Evolutionary conservation across 192 early-diverging fungal species (phyloP), one percentile per base, ranked within the genome.

Genomic region (Rhizophlyctis rosea): DNA sequence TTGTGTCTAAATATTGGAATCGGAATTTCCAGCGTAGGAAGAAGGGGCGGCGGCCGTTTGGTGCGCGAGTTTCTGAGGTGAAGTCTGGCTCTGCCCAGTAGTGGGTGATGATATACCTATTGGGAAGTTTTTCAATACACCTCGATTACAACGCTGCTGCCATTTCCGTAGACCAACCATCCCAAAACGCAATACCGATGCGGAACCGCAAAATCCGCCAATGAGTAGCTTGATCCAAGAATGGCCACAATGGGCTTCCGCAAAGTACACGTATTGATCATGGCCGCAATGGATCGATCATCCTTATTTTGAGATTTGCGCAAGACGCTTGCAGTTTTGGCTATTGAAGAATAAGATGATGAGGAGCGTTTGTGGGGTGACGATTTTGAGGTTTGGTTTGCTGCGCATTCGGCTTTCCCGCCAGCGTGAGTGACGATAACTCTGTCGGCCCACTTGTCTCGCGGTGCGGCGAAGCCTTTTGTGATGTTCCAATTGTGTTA

Each of bases 171-270:
- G n/a, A n/a, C n/a, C n/a, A n/a, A n/a, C 39, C 39, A 44, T 18
- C 39, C 39, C 39, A 44, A 44, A 44, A 44, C 18, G 39, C 39
- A 44, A 44, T 44, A 44, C 7, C 39, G 39, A 44, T 44, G 39
- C 7, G 39, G 39, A 18, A 44, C 18, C 39, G 7, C 39, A 18
- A 44, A 44, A 18, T 44, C 39, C 7, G 39, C 39, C 18, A 44
- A 44, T 7, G 7, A 13, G 39, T 44, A 44, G 39, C 39, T 18
- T 18, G 39, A 44, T 18, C 39, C 39, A 44, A 44, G 39, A 44
- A 44, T 44, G 39, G 39, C 39, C 7, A 44, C 39, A 44, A 44
- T 13, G 7, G 39, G 39, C 18, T 13, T 44, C 18, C 39, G 39
- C 39, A 13, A 7, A 13, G 39, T 18, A 44, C 39, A 44, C 39